Evolutionary conservation across 2,329 filamentous ascomycete species (phyloP).

Genomic region (Fusarium succisae): DNA sequence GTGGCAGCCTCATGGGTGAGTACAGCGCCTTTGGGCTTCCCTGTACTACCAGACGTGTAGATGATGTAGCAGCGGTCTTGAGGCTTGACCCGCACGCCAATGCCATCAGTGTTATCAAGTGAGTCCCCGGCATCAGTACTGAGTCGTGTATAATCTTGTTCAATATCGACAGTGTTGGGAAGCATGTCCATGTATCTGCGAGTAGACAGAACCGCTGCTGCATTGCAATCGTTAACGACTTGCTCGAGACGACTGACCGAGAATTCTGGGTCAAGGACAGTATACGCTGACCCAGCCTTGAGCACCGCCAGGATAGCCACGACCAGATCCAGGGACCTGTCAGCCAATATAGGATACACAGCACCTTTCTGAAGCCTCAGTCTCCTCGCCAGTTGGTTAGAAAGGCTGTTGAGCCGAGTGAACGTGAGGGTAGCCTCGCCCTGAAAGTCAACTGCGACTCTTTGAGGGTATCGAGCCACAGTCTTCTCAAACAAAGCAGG

Average conservation of each 20-base stretch:
- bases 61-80: conserved; percentile 30
- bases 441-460: not conserved
- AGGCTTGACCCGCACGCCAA: not conserved
- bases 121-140: accelerated
- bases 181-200: not conserved
- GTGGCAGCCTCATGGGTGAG: conserved; percentile 27
- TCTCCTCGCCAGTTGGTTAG: not conserved
- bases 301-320: conserved; percentile 34
- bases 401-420: not conserved
- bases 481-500: conserved; percentile 1
- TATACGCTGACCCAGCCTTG: conserved; percentile 37
- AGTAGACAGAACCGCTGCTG: not conserved
- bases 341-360: conserved; percentile 4
- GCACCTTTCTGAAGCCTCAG: not conserved
- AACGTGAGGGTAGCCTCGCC: not conserved
- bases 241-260: conserved; percentile 21
- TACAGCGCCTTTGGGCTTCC: conserved; percentile 34
- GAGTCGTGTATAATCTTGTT: not conserved
- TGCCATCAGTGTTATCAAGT: not conserved
- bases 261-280: conserved; percentile 28
- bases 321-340: conserved; percentile 17
- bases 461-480: not conserved
- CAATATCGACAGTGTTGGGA: not conserved
- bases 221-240: conserved; percentile 23
- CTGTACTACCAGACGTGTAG: conserved; percentile 38